Conservation (phyloP, 257 asterid species). For the Nicotiana otophora region DNA sequence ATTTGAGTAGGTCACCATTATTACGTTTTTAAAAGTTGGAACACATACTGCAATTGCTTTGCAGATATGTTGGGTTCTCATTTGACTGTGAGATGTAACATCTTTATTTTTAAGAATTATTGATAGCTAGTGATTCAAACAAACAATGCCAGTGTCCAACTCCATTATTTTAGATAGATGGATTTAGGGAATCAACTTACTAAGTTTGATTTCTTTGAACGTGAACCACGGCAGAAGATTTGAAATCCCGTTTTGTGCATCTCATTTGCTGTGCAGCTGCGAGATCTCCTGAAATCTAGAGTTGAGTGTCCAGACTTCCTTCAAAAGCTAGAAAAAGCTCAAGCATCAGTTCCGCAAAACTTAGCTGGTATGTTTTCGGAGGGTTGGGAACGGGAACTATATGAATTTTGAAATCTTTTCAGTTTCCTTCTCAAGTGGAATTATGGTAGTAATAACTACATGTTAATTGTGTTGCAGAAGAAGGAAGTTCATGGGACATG, state of each 20-base stretch:
- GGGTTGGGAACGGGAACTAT: neutral
- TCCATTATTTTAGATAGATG: neutral
- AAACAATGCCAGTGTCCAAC: neutral
- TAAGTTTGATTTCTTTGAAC: neutral
- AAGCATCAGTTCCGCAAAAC: slow-evolving; percentile 60
- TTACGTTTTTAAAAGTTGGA: neutral
- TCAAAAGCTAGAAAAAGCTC: slow-evolving; percentile 75
- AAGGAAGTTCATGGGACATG: slow-evolving; percentile 91
- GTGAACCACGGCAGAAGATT: neutral
- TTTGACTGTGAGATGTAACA: neutral
- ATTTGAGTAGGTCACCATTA: neutral
- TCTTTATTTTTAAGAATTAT: neutral
- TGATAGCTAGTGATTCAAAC: neutral
- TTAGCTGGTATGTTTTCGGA: slow-evolving; percentile 44
- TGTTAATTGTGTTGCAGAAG: slow-evolving; percentile 50
- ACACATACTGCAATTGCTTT: neutral
- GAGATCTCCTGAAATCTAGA: slow-evolving; percentile 78
- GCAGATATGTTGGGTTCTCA: neutral
- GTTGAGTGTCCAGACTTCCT: slow-evolving; percentile 84
- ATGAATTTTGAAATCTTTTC: neutral
- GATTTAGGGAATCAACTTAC: neutral
- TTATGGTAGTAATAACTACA: neutral
- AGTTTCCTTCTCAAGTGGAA: neutral
- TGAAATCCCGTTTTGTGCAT: neutral
- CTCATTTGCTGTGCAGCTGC: slow-evolving; percentile 47